phyloP scores from a whole-genome alignment of 164 flowering plant species.

The Chimonanthus salicifolius region DNA sequence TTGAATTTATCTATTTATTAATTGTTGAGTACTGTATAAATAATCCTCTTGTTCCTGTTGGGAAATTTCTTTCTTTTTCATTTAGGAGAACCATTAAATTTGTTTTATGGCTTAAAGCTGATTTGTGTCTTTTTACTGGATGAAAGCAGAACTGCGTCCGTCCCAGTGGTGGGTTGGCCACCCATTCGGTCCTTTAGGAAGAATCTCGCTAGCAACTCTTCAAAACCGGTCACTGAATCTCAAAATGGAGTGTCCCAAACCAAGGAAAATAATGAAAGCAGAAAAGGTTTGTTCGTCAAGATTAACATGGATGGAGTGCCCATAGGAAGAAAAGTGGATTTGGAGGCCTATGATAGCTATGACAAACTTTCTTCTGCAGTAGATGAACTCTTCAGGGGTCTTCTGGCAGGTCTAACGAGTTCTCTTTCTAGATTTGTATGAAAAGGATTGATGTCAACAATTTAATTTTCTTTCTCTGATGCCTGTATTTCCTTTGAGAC shows the following conservation, averaged over 20 bases:
- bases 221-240: constrained; percentile 43
- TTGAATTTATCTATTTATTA: background rate
- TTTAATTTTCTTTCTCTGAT: background rate
- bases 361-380: constrained; percentile 72
- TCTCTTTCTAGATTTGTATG: background rate
- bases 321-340: constrained; percentile 91
- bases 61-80: background rate
- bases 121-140: background rate
- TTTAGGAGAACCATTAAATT: background rate
- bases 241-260: constrained; percentile 25
- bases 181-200: constrained; percentile 85
- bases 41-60: background rate
- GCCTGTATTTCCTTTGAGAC: background rate
- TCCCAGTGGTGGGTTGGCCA: constrained; percentile 97
- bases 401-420: constrained; percentile 63
- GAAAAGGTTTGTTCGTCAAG: constrained; percentile 70
- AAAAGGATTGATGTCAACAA: too few species aligned
- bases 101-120: background rate
- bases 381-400: constrained; percentile 84
- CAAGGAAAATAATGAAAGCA: constrained; percentile 19
- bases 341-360: constrained; percentile 70
- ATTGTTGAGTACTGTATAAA: background rate
- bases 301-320: constrained; percentile 98
- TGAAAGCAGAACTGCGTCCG: constrained; percentile 51
- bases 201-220: constrained; percentile 63